phyloP scores from a whole-genome alignment of 1,139 yeast species.

The Yamadazyma pseudoaaseri region DNA sequence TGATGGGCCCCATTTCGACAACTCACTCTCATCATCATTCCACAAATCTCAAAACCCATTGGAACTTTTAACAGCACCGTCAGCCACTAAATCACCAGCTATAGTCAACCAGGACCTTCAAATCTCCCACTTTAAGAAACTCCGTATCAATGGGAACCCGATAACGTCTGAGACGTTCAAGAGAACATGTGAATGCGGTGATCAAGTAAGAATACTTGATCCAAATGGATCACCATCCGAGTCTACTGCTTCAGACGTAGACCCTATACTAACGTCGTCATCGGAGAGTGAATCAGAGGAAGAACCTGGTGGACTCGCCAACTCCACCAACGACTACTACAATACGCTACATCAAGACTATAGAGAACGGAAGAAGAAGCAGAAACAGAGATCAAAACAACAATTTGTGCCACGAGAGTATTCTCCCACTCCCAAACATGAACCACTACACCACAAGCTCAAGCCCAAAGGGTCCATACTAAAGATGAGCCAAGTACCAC shows the following conservation, averaged over 20 bases:
- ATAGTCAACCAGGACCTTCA: conserved; percentile 38
- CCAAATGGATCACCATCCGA: not conserved
- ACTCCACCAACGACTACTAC: conserved; percentile 15
- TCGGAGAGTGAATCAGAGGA: not conserved
- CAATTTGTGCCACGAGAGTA: conserved; percentile 9
- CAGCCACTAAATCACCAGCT: conserved; percentile 32
- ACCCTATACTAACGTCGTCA: too few species aligned
- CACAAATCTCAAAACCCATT: conserved; percentile 22
- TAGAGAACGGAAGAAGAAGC: conserved; percentile 15
- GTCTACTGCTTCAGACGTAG: not conserved
- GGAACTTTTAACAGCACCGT: conserved; percentile 16
- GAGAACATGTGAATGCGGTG: conserved; percentile 9
- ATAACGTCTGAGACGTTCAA: conserved; percentile 28
- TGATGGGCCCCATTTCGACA: conserved; percentile 11
- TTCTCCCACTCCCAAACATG: conserved; percentile 46
- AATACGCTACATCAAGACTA: conserved; percentile 10
- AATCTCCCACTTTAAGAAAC: conserved; percentile 42
- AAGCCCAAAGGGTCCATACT: conserved; percentile 44
- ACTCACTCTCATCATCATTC: conserved; percentile 13
- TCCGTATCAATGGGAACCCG: conserved; percentile 43
- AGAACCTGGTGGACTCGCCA: conserved; percentile 7
- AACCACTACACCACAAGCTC: conserved; percentile 43
- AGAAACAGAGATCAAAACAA: conserved; percentile 4
- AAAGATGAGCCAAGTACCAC: conserved; percentile 16
- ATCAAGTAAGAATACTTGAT: too few species aligned